Percentiles rank a stretch among this genome's conserved stretches.
These are phyloP conservation scores for Neopestalotiopsis clavispora DNA, from an alignment of 2,329 filamentous ascomycete species.

Conservation along the genomic window DNA sequence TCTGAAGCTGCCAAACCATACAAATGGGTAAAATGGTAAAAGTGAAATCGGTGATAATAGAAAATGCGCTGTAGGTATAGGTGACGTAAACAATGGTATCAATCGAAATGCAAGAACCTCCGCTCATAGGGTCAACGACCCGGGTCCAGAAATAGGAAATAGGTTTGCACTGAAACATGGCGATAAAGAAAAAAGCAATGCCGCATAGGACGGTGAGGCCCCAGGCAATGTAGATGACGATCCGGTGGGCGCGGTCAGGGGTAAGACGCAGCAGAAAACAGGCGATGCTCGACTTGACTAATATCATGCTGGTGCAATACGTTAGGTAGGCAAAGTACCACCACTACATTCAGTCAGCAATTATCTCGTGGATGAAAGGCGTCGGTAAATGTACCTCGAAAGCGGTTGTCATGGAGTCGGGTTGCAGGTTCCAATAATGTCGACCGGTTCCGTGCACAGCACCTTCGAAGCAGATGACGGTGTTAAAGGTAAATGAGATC, in stretches of 20 bases:
- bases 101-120: slow-evolving; percentile 30
- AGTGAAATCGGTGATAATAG: slow-evolving; percentile 45
- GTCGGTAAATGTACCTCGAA: neutral
- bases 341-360: slow-evolving; percentile 17
- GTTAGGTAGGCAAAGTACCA: slow-evolving; percentile 30
- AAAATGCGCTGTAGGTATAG: slow-evolving; percentile 47
- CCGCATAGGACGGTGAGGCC: slow-evolving; percentile 23
- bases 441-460: slow-evolving; percentile 6
- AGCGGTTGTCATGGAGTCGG: neutral
- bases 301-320: slow-evolving; percentile 28
- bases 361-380: neutral
- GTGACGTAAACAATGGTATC: slow-evolving; percentile 47
- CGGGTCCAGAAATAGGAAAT: slow-evolving; percentile 28
- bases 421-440: neutral
- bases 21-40: slow-evolving; percentile 48
- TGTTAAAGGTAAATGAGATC: slow-evolving; percentile 1
- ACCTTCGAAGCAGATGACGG: neutral
- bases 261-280: slow-evolving; percentile 30
- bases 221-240: slow-evolving; percentile 26
- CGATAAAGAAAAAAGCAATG: slow-evolving; percentile 29
- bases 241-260: slow-evolving; percentile 22
- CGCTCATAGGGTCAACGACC: slow-evolving; percentile 15
- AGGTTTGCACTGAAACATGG: slow-evolving; percentile 28
- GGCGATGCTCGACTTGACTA: slow-evolving; percentile 28
- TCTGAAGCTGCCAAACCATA: slow-evolving; percentile 52